A percentile compares a stretch with the other conserved stretches of the same genome.
phyloP scores from a whole-genome alignment of 1,139 yeast species.

The Geotrichum aggregatum region DNA sequence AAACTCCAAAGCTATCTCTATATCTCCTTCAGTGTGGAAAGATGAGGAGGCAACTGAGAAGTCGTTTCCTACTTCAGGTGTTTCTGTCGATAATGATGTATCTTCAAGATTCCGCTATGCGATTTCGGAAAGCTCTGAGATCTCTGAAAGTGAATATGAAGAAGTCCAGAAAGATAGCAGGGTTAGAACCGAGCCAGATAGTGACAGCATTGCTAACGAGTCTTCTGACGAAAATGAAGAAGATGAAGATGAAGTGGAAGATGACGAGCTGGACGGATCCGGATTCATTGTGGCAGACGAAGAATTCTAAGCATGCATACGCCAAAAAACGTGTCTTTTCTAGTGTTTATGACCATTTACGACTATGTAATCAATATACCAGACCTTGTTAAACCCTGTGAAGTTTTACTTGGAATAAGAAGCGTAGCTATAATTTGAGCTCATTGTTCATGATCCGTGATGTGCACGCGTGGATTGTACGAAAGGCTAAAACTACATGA shows the following conservation, averaged over 20 bases:
- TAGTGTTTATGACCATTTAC: too few species aligned
- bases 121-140: slow-evolving; percentile 4
- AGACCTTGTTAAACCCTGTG: too few species aligned
- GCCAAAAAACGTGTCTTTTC: too few species aligned
- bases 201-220: slow-evolving; percentile 23
- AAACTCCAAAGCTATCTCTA: slow-evolving; percentile 23
- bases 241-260: slow-evolving; percentile 17
- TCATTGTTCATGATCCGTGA: too few species aligned
- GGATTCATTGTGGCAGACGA: slow-evolving; percentile 24
- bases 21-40: slow-evolving; percentile 19
- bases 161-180: slow-evolving; percentile 23
- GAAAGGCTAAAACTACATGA: background rate
- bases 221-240: slow-evolving; percentile 23
- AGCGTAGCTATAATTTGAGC: too few species aligned
- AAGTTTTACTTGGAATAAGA: too few species aligned
- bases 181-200: slow-evolving; percentile 19
- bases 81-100: background rate
- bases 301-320: slow-evolving; percentile 1
- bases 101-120: background rate
- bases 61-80: background rate
- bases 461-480: too few species aligned
- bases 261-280: slow-evolving; percentile 23
- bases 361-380: too few species aligned
- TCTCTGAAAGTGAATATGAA: slow-evolving; percentile 6
- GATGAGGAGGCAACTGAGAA: slow-evolving; percentile 15